Percentiles rank a stretch among this genome's conserved stretches.
Conservation (phyloP, 2,329 filamentous ascomycete species). For the Exophiala calicioides region DNA sequence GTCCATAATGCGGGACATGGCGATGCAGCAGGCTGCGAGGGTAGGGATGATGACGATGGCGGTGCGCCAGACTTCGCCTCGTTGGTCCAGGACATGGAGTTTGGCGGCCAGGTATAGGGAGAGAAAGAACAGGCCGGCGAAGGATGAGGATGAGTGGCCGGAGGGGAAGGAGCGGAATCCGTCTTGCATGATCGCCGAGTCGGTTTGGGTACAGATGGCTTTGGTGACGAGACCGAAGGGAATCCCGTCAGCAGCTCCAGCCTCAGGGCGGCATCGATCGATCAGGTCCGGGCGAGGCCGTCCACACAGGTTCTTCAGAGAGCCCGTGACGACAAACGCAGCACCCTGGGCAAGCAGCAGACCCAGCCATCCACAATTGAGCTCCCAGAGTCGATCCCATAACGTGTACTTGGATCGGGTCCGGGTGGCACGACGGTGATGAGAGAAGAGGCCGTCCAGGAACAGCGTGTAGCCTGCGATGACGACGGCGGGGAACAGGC, state of each 20-base stretch:
- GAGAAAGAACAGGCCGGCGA: slow-evolving; percentile 61
- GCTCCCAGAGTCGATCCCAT: slow-evolving; percentile 61
- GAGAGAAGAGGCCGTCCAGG: slow-evolving; percentile 61
- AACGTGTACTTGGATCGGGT: slow-evolving; percentile 49
- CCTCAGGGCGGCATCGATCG: slow-evolving; percentile 51
- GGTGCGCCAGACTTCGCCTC: slow-evolving; percentile 62
- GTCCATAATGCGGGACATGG: slow-evolving; percentile 62
- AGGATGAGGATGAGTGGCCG: slow-evolving; percentile 54
- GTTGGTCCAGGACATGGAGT: slow-evolving; percentile 60
- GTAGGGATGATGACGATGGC: slow-evolving; percentile 56
- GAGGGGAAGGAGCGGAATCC: slow-evolving; percentile 34
- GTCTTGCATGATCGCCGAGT: slow-evolving; percentile 56
- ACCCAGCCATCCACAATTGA: slow-evolving; percentile 63
- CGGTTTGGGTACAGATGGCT: slow-evolving; percentile 54
- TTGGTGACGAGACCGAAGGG: slow-evolving; percentile 48
- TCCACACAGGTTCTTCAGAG: slow-evolving; percentile 60
- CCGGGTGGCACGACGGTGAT: slow-evolving; percentile 43
- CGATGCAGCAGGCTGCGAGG: slow-evolving; percentile 56
- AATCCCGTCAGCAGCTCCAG: slow-evolving; percentile 38
- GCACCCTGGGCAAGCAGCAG: slow-evolving; percentile 55
- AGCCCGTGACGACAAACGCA: slow-evolving; percentile 60
- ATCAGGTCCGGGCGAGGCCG: slow-evolving; percentile 63
- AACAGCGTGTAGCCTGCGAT: slow-evolving; percentile 59
- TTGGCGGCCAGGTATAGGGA: slow-evolving; percentile 62
- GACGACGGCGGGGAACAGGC: slow-evolving; percentile 51